phyloP scores from a whole-genome alignment of 129 eudicot species.

The Daucus carota region DNA sequence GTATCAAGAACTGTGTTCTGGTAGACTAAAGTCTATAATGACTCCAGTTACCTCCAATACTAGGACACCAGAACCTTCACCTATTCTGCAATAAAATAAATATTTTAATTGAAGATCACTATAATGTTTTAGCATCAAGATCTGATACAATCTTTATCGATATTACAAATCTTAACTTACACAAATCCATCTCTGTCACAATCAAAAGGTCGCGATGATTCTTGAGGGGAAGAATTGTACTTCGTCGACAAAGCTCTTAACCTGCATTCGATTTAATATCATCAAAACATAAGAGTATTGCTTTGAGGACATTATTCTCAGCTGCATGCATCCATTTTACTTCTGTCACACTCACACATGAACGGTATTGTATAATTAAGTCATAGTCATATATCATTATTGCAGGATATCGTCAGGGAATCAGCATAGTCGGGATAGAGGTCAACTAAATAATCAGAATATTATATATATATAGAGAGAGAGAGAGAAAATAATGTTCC shows the following conservation, averaged over 20 bases:
- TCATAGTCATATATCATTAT: background rate
- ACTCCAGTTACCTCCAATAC: conserved; percentile 78
- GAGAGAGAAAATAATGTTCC: no score
- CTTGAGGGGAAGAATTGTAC: conserved; percentile 59
- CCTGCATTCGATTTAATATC: conserved; percentile 26
- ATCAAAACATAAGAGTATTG: background rate
- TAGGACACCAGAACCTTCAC: conserved; percentile 90
- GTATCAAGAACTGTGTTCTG: background rate
- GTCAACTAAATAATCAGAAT: background rate
- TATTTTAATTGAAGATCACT: background rate
- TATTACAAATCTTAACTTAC: conserved; percentile 41
- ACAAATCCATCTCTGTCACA: conserved; percentile 93
- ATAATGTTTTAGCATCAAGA: background rate
- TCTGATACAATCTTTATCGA: background rate
- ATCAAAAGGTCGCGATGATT: conserved; percentile 97
- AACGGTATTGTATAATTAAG: no score
- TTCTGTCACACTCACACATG: background rate
- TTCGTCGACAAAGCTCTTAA: conserved; percentile 79
- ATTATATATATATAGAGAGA: background rate
- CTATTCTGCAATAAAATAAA: conserved; percentile 53
- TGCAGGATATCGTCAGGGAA: background rate
- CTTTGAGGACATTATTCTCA: background rate
- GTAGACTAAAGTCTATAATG: conserved; percentile 3
- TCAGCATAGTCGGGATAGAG: background rate
- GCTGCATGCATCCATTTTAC: background rate